Percentiles rank a stretch among this genome's conserved stretches.
Conservation (phyloP, 73 alveolate genomes). For the Tetrahymena elliotti region DNA sequence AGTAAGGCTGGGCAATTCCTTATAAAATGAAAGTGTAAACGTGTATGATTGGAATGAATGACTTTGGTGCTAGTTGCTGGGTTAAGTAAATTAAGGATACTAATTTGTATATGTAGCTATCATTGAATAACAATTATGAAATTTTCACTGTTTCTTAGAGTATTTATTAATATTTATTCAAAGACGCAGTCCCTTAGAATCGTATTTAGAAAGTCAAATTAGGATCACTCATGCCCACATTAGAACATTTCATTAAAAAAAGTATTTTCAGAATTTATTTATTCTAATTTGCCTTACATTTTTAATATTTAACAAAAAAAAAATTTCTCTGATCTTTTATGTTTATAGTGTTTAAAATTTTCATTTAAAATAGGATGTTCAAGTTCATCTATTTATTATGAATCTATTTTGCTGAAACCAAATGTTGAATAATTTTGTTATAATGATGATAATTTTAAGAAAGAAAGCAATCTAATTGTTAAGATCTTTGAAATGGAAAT, state of each 20-base stretch:
- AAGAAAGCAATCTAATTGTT: not conserved
- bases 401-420: not conserved
- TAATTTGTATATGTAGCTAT: not conserved
- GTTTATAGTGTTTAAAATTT: no score
- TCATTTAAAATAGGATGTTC: not conserved
- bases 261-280: not conserved
- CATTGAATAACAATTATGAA: not conserved
- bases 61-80: not conserved
- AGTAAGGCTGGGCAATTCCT: not conserved
- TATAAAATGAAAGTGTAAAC: not conserved
- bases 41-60: not conserved
- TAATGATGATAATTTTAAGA: not conserved
- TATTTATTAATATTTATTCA: not conserved
- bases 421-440: not conserved
- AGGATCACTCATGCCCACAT: not conserved
- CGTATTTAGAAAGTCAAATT: not conserved
- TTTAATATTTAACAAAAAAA: no score
- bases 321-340: not conserved
- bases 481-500: not conserved
- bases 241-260: not conserved
- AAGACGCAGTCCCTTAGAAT: not conserved
- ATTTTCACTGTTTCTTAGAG: not conserved
- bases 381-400: not conserved
- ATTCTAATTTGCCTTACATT: no score
- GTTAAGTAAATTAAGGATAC: not conserved